Evolutionary conservation across 805 yeast species (phyloP), one percentile per base, ranked within the genome.

Genomic region (Metschnikowia kunwiensis): DNA sequence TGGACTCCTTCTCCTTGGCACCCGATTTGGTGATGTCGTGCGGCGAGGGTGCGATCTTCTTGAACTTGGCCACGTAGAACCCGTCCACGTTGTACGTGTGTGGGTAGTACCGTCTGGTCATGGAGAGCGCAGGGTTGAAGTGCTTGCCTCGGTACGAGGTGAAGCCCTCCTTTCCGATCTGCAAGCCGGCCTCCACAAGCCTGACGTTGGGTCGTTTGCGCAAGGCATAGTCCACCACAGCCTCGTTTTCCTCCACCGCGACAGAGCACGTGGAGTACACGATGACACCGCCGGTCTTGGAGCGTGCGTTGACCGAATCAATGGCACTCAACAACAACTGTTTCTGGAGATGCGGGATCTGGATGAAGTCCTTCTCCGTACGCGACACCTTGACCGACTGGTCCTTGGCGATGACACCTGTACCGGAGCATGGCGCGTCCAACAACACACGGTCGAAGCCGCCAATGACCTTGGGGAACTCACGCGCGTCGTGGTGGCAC

Each of bases 381-480:
- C 97, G 82, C 46, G 84, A 82, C 10, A 85, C 82, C 65, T 93
- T 93, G 44, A 93, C 97, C 36, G 86, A 80, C 57, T 87, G 95
- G 68, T 93, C 98, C 68, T 93, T 93, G 43, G 96, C 93, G 57
- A 93, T 93, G 51, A 93, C 98, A 67, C 99, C 99, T 3, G 98
- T 91, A 70, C 99, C 99, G 5, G 98, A 88, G 68, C 99, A 93
- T 49, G 99, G 99, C 22, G 99, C 98, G 73, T 93, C 99, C 51
- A 93, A 72, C 47, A 93, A 68, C 25, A 93, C 80, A 64, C 98
- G 79, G 61, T 93, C 97, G 53, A 93, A 93, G 0, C 99, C 99
- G 50, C 98, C 98, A 59, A 93, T 87, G 24, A 93, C 97, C 61
- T 87, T 87, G 32, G 98, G 97, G 60, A 93, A 93, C 63, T 91